Base-by-base conservation (phyloP, 331 rosid species). In the Spiraea crenata region DNA sequence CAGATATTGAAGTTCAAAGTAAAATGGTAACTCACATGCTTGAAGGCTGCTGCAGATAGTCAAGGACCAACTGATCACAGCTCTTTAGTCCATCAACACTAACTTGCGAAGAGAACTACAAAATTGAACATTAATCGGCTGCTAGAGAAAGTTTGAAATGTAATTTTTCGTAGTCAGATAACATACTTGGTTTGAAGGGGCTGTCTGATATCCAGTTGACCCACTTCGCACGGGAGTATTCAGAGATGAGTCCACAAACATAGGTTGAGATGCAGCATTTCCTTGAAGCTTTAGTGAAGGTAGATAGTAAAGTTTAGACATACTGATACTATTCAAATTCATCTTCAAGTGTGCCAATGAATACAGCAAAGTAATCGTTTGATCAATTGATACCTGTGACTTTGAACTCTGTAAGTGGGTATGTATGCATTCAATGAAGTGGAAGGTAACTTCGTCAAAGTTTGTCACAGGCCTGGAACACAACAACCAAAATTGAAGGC, bases 341-440 rank as follows among this genome's bases (percentile, higher is more conserved):
- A 5, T 17, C 54, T 39, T 48, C n/a, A 31, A 19, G 31, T 60
- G 17, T 13, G 60, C 19, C 31, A 52, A 46, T 25, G 37, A 31
- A 47, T 11, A 19, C 13, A 14, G 42, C 25, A 20, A 45, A 16
- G 67, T 16, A 41, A 73, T 51, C 34, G 9, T n/a, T 17, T 62
- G 62, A 46, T 55, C 31, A 56, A 19, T 49, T 49, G 58, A 64
- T 84, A 91, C 96, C 93, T 73, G 87, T 38, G 51, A n/a, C 76
- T 81, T 93, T 72, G 96, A 62, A 34, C 57, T 76, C 73, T 59
- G 79, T 57, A 91, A 83, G 85, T 86, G 78, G 76, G 80, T 85
- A 68, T 89, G 95, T 72, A 95, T 89, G 87, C 99, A 95, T 65
- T 91, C 98, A 41, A 95, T 86, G 57, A 87, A 95, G 89, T 95